Evolutionary conservation across 176 grass and related monocot genomes (phyloP).

Genomic region (Eleusine indica): DNA sequence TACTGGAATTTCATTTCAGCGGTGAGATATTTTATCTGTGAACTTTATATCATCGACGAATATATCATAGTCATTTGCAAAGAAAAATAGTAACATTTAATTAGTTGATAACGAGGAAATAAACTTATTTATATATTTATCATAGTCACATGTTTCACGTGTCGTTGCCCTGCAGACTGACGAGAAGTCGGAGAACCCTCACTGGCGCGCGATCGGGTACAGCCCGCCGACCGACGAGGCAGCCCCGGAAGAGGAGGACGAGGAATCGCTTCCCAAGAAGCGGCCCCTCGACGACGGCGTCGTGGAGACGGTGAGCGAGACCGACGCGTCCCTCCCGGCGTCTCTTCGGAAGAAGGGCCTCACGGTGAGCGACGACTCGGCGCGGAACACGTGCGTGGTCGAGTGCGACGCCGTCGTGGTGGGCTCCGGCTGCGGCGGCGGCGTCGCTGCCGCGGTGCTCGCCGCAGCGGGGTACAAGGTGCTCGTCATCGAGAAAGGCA

Average conservation of each 20-base stretch:
- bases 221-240: constrained; percentile 45
- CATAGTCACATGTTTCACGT: background rate
- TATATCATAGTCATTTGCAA: background rate
- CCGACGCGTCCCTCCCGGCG: constrained; percentile 48
- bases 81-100: background rate
- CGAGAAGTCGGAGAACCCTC: constrained; percentile 68
- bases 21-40: background rate
- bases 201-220: constrained; percentile 85
- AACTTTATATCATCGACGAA: background rate
- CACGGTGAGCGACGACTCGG: constrained; percentile 26
- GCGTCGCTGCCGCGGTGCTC: constrained; percentile 80
- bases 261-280: constrained; percentile 19
- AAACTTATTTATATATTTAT: no score
- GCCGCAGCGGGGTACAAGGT: constrained; percentile 75
- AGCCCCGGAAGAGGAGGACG: background rate
- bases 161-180: constrained; percentile 51
- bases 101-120: background rate
- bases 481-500: constrained; percentile 82
- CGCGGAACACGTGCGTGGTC: constrained; percentile 35
- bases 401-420: constrained; percentile 73
- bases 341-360: constrained; percentile 56
- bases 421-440: constrained; percentile 86
- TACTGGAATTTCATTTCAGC: background rate
- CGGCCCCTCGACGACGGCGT: constrained; percentile 77
- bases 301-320: constrained; percentile 64